A percentile compares a stretch with the other conserved stretches of the same genome.
Evolutionary conservation across 192 early-diverging fungal genomes (phyloP).

Genomic region (Umbelopsis ramanniana): DNA sequence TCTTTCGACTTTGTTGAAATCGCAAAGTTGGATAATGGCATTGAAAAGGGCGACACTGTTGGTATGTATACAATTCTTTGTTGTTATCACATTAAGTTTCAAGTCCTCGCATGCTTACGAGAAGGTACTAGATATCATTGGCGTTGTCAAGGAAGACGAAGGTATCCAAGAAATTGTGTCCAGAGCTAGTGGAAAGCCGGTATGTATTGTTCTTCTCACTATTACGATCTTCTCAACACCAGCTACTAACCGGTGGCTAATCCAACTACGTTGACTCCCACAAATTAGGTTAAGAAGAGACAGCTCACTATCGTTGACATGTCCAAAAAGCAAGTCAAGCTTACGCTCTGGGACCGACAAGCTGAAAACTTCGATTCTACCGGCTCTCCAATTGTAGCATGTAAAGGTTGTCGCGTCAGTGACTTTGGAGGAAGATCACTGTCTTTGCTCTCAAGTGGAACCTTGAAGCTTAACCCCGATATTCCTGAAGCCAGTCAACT

Average conservation of each 20-base stretch:
- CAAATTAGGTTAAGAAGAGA: slow-evolving; percentile 72
- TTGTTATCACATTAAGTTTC: too few relatives aligned
- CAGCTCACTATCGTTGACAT: slow-evolving; percentile 84
- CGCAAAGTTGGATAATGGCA: slow-evolving; percentile 57
- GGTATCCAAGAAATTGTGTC: slow-evolving; percentile 65
- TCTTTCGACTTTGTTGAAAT: slow-evolving; percentile 75
- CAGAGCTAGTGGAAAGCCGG: slow-evolving; percentile 59
- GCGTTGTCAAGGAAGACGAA: slow-evolving; percentile 67
- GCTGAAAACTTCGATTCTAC: slow-evolving; percentile 68
- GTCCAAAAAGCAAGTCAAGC: slow-evolving; percentile 65
- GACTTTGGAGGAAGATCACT: slow-evolving; percentile 84
- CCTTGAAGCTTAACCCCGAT: slow-evolving; percentile 72
- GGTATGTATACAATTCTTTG: slow-evolving; percentile 44
- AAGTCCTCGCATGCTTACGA: background rate
- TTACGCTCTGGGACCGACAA: slow-evolving; percentile 88
- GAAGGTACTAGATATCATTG: slow-evolving; percentile 72
- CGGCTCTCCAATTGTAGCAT: slow-evolving; percentile 68
- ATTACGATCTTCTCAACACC: background rate
- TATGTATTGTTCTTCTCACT: slow-evolving; percentile 31
- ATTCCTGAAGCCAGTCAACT: slow-evolving; percentile 73
- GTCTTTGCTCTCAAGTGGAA: slow-evolving; percentile 50
- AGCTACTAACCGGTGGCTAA: background rate
- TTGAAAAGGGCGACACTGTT: slow-evolving; percentile 70
- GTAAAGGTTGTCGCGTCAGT: slow-evolving; percentile 84
- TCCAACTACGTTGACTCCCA: background rate